A percentile compares a stretch with the other conserved stretches of the same genome.
phyloP scores from a whole-genome alignment of 2,329 filamentous ascomycete species.

The Fusarium nematophilum region DNA sequence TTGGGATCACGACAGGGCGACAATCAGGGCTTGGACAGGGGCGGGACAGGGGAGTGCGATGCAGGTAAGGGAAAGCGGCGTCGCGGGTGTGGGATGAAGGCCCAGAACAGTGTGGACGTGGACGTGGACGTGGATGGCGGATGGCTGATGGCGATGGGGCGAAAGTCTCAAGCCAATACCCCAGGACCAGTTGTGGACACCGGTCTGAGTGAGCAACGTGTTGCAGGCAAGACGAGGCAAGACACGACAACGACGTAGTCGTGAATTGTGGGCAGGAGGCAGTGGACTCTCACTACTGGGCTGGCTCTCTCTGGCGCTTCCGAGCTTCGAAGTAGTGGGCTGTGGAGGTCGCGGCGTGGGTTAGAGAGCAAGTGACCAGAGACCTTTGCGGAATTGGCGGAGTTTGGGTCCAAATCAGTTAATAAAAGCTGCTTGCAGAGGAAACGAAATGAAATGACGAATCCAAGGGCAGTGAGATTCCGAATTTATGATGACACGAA shows the following conservation, averaged over 20 bases:
- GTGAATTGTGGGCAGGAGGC: constrained; percentile 18
- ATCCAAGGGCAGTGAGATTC: constrained; percentile 17
- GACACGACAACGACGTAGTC: constrained; percentile 16
- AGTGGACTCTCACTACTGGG: too few species aligned
- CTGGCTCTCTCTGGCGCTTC: constrained; percentile 16
- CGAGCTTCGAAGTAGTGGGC: constrained; percentile 14
- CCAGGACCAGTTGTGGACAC: constrained; percentile 22
- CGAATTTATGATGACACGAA: background rate
- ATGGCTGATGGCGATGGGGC: constrained; percentile 30
- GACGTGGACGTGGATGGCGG: too few species aligned
- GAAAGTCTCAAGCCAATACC: constrained; percentile 13
- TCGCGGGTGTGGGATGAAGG: constrained; percentile 38
- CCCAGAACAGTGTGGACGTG: constrained; percentile 42
- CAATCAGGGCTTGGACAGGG: constrained; percentile 34
- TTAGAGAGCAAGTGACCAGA: constrained; percentile 16
- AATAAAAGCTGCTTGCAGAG: constrained; percentile 16
- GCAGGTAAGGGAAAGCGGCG: constrained; percentile 45
- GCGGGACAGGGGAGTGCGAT: constrained; percentile 39
- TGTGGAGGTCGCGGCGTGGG: constrained; percentile 20
- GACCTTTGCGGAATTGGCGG: constrained; percentile 29
- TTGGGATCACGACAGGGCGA: constrained; percentile 44
- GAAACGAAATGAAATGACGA: constrained; percentile 20
- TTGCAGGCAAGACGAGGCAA: constrained; percentile 18
- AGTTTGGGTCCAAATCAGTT: constrained; percentile 29
- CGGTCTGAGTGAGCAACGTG: constrained; percentile 30